A percentile compares a stretch with the other conserved stretches of the same genome.
Evolutionary conservation across 1,284 basidiomycete species (phyloP).

Genomic region (Pseudomicrostroma phylloplanum): DNA sequence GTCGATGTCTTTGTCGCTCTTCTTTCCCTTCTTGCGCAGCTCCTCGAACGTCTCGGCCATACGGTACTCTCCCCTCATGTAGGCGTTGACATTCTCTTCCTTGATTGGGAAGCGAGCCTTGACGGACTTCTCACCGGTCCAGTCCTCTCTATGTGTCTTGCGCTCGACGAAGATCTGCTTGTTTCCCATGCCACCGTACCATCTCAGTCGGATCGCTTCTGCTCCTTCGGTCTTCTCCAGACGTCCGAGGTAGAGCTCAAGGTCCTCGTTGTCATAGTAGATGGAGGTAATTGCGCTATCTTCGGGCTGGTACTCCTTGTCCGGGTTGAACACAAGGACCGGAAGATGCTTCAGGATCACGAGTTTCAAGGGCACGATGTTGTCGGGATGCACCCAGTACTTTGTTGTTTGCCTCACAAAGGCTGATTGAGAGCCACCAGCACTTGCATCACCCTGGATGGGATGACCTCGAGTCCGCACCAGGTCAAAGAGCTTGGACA

Average conservation of each 20-base stretch:
- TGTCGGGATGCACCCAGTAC: slow-evolving; percentile 77
- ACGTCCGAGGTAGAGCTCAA: slow-evolving; percentile 94
- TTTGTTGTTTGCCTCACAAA: slow-evolving; percentile 97
- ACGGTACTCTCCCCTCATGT: slow-evolving; percentile 79
- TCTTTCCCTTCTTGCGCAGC: slow-evolving; percentile 83
- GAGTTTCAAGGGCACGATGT: slow-evolving; percentile 90
- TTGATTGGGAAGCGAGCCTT: slow-evolving; percentile 97
- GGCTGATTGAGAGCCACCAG: slow-evolving; percentile 89
- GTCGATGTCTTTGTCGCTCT: slow-evolving; percentile 86
- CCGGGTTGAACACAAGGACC: slow-evolving; percentile 77
- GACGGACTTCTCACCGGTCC: slow-evolving; percentile 98
- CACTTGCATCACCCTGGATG: slow-evolving; percentile 82
- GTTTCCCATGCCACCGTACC: slow-evolving; percentile 84
- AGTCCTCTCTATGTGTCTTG: slow-evolving; percentile 97
- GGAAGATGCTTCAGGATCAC: slow-evolving; percentile 80
- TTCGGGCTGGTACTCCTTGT: slow-evolving; percentile 83
- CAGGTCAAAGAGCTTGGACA: slow-evolving; percentile 90
- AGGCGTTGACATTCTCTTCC: slow-evolving; percentile 88
- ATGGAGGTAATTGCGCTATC: slow-evolving; percentile 81
- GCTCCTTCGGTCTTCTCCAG: slow-evolving; percentile 98
- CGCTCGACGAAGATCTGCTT: slow-evolving; percentile 91
- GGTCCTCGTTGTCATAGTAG: slow-evolving; percentile 88
- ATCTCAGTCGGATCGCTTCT: slow-evolving; percentile 87
- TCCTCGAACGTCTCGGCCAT: slow-evolving; percentile 92
- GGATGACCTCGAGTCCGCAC: slow-evolving; percentile 93